Evolutionary conservation across 164 flowering plant species (phyloP), one percentile per base, ranked within the genome.

Genomic region (Berberis thunbergii): DNA sequence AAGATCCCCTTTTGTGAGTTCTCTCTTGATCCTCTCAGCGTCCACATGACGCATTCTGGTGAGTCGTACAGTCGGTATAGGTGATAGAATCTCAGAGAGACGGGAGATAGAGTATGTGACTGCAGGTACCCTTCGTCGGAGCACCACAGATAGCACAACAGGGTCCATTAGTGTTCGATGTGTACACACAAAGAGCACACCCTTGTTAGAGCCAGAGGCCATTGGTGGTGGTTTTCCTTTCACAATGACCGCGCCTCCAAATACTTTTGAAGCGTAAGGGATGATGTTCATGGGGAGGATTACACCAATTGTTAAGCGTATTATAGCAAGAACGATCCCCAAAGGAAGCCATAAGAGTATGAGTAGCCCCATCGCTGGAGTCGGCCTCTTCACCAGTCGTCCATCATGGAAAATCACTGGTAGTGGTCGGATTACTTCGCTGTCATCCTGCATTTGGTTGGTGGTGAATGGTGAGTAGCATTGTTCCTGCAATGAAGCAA

Each of bases 391-490:
- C 6, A 80, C 96, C 7, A 94, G 78, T 6, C 97, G 88, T 13
- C 97, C 99, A 65, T 94, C 99, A 72, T 91, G 99, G 82, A 94
- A 94, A 64, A 94, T 85, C 62, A 94, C 97, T 11, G 97, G 99
- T 1, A 72, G 72, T 1, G 95, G 98, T 4, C 80, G 82, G 68
- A 72, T 65, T 48, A 64, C 55, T 44, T 75, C 72, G 60, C 74
- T 69, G 60, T 69, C 64, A 52, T 70, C 67, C 7, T 69, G 54
- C 26, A 67, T 56, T 38, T 50, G 49, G 60, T 63, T 63, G 69
- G 64, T 49, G 49, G 46, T n/a, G 69, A 78, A 81, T 53, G 87
- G 88, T 49, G 84, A 75, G 38, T 82, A 76, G 6, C 49, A 55
- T 69, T 79, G 77, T 72, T 86, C 89, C 96, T 89, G 86, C 66